These are phyloP conservation scores for Apiotrichum mycotoxinovorans DNA, from an alignment of 1,284 basidiomycete genomes.

Conservation along the genomic window DNA sequence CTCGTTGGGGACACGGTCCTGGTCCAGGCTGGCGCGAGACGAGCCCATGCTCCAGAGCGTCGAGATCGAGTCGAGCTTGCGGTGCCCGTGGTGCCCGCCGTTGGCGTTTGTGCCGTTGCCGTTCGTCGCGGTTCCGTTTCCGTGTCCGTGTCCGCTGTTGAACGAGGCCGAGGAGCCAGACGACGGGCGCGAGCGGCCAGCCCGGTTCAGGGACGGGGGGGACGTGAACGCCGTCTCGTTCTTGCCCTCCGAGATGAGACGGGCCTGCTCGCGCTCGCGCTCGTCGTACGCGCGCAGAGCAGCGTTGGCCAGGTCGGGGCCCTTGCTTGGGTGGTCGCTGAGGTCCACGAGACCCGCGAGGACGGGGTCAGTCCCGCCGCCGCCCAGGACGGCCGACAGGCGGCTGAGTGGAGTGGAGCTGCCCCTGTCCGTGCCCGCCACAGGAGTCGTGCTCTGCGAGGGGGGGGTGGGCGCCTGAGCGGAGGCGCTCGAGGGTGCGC, in stretches of 20 bases:
- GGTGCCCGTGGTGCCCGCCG: background rate
- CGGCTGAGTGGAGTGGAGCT: slow-evolving; percentile 22
- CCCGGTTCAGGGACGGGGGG: slow-evolving; percentile 22
- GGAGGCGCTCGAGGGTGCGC: background rate
- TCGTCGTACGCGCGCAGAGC: slow-evolving; percentile 37
- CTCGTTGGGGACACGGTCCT: background rate
- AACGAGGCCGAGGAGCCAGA: background rate
- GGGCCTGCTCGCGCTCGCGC: slow-evolving; percentile 29
- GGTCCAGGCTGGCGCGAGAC: background rate
- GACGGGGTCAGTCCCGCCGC: slow-evolving; percentile 2
- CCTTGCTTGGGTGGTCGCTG: slow-evolving; percentile 7
- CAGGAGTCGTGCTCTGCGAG: background rate
- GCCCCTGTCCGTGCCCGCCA: background rate
- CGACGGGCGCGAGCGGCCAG: background rate
- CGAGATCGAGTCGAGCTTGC: slow-evolving; percentile 15
- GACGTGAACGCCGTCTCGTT: slow-evolving; percentile 26
- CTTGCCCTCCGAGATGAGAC: slow-evolving; percentile 29
- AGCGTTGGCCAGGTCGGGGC: slow-evolving; percentile 12
- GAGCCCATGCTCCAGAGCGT: slow-evolving; percentile 30
- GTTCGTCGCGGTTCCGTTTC: no score
- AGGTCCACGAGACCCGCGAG: slow-evolving; percentile 8
- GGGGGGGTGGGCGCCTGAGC: no score
- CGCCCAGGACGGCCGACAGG: slow-evolving; percentile 24
- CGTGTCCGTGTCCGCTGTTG: no score
- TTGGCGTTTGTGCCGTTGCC: background rate